Conservation (phyloP, 768 basidiomycete genomes). For the Butyriboletus loyo region DNA sequence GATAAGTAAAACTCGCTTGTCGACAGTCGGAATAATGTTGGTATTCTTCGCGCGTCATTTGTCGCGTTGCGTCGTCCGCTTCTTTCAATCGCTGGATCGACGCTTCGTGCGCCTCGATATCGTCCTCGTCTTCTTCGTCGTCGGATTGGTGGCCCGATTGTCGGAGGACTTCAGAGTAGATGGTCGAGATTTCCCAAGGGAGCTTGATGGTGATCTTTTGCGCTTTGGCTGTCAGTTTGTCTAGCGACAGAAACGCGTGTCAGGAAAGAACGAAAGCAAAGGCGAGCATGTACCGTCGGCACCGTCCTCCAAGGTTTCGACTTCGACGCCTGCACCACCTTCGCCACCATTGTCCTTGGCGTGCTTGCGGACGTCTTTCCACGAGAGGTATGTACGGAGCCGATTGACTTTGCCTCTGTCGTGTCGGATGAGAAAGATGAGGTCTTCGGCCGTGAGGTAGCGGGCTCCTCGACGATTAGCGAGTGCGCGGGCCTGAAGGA, state of each 20-base stretch:
- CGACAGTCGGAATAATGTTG: conserved; percentile 96
- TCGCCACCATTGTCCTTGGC: conserved; percentile 89
- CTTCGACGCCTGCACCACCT: conserved; percentile 75
- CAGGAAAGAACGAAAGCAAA: background rate
- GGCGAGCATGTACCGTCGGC: conserved; percentile 58
- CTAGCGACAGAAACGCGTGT: conserved; percentile 34
- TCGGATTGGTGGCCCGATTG: conserved; percentile 81
- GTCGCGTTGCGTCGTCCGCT: conserved; percentile 90
- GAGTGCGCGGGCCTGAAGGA: conserved; percentile 83
- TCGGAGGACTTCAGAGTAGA: conserved; percentile 83
- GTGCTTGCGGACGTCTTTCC: conserved; percentile 96
- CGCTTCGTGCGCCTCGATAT: conserved; percentile 92
- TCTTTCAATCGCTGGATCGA: conserved; percentile 91
- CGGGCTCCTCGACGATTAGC: conserved; percentile 82
- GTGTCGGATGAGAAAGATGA: conserved; percentile 94
- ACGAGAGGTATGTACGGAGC: conserved; percentile 87
- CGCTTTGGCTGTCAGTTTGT: conserved; percentile 78
- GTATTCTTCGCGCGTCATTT: conserved; percentile 97
- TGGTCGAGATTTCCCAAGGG: conserved; percentile 92
- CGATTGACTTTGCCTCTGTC: conserved; percentile 94
- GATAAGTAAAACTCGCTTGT: conserved; percentile 94
- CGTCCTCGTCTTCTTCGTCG: conserved; percentile 94
- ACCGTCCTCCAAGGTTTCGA: conserved; percentile 80
- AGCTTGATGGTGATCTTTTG: conserved; percentile 93
- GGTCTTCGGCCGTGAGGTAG: conserved; percentile 87